Base-by-base conservation (phyloP, 306 rosid species). In the Lathyrus aphaca region DNA sequence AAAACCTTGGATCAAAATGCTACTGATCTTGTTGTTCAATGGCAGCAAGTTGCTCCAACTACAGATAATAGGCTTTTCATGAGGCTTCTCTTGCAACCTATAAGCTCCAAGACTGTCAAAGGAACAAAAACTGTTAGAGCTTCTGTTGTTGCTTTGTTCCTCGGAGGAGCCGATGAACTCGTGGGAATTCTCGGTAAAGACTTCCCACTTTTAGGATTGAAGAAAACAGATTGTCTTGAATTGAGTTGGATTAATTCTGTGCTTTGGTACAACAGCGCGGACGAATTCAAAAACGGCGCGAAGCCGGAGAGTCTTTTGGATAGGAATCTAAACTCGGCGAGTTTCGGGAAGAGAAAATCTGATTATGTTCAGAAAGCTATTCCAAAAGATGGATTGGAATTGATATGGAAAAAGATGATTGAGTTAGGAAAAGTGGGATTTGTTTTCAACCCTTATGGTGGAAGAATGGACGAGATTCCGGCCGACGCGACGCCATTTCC, bases 401-500 rank as follows among this genome's bases (percentile, higher is more conserved):
- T 51, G 48, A 57, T 82, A 0, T 82, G 77, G 68, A 74, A 77
- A 25, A 74, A 29, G 53, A 69, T 82, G 85, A 74, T 82, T 44
- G 77, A 74, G 27, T 16, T 74, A 40, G 85, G 82, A 2, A 77
- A 82, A 58, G 13, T 27, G 2, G 82, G 82, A 3, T 44, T 82
- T 16, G 82, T 77, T 69, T 82, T 82, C 64, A 82, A 82, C 3
- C 85, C 82, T 13, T 82, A 82, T 15, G 85, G 85, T 6, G 85
- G 85, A 5, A 82, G 53, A 66, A 82, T 82, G 85, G 18, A 51
- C 8, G 60, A 77, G 72, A 77, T 74, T 15, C 1, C 82, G 2
- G 27, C 80, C 15, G 80, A 64, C 27, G 96, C 85, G 0, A 79
- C 88, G 0, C 82, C 97, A 4, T 91, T 91, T 43, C 93, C 97